A percentile compares a stretch with the other conserved stretches of the same genome.
These are phyloP conservation scores for Elsinoe batatas DNA, from an alignment of 2,329 filamentous ascomycete species.

Conservation along the genomic window DNA sequence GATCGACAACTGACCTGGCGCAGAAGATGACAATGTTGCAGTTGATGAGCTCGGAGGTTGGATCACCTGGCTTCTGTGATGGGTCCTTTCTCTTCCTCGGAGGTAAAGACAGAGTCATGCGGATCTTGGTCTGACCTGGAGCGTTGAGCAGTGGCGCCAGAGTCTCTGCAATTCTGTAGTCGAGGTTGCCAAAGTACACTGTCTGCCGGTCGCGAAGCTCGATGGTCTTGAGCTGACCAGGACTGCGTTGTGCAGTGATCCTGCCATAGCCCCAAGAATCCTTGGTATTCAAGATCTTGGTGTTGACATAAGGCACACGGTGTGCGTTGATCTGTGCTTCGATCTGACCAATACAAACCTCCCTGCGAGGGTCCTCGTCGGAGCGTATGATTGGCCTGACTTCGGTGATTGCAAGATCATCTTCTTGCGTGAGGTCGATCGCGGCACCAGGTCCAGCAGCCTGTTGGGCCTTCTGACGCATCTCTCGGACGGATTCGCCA, in stretches of 20 bases:
- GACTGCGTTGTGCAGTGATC: slow-evolving; percentile 49
- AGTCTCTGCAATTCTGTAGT: slow-evolving; percentile 54
- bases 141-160: slow-evolving; percentile 64
- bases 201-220: slow-evolving; percentile 63
- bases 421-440: slow-evolving; percentile 39
- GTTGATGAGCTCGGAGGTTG: slow-evolving; percentile 50
- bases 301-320: slow-evolving; percentile 14
- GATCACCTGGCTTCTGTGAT: slow-evolving; percentile 52
- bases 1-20: slow-evolving; percentile 52
- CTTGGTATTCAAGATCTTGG: slow-evolving; percentile 13
- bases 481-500: slow-evolving; percentile 56
- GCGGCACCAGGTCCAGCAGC: slow-evolving; percentile 24
- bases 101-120: slow-evolving; percentile 62
- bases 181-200: slow-evolving; percentile 65
- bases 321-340: slow-evolving; percentile 15
- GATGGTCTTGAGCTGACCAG: slow-evolving; percentile 47
- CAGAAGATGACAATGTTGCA: slow-evolving; percentile 74
- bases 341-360: slow-evolving; percentile 17
- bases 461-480: slow-evolving; percentile 37
- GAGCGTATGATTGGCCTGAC: neutral
- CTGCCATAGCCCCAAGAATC: slow-evolving; percentile 60
- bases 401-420: slow-evolving; percentile 21
- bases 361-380: slow-evolving; percentile 11
- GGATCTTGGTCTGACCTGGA: slow-evolving; percentile 50
- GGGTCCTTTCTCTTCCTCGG: slow-evolving; percentile 51